phyloP scores from a whole-genome alignment of 352 stramenopile genomes.

The Salisapilia sapeloensis region DNA sequence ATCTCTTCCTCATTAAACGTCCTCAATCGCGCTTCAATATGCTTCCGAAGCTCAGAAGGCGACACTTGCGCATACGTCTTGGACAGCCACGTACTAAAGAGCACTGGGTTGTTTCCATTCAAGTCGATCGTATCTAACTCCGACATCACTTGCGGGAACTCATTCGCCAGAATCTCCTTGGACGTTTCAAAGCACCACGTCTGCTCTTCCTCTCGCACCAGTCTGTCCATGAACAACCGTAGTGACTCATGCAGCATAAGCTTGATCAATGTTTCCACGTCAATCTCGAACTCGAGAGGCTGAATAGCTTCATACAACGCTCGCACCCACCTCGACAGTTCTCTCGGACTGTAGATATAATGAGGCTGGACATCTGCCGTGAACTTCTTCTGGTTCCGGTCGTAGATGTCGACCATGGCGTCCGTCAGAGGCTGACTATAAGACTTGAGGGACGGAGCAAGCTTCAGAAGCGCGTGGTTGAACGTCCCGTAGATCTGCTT shows the following conservation, averaged over 20 bases:
- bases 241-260: slow-evolving; percentile 98
- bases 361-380: slow-evolving; percentile 89
- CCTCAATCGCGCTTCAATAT: slow-evolving; percentile 91
- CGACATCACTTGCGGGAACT: slow-evolving; percentile 71
- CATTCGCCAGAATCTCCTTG: slow-evolving; percentile 63
- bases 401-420: slow-evolving; percentile 99
- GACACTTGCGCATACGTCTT: slow-evolving; percentile 94
- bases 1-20: slow-evolving; percentile 99
- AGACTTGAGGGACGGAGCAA: slow-evolving; percentile 94
- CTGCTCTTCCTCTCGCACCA: slow-evolving; percentile 94
- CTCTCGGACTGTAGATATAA: slow-evolving; percentile 99
- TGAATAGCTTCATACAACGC: slow-evolving; percentile 97
- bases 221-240: slow-evolving; percentile 97
- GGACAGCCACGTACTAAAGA: slow-evolving; percentile 97
- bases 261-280: slow-evolving; percentile 92
- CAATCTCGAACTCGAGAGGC: slow-evolving; percentile 88
- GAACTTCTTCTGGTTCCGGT: slow-evolving; percentile 93
- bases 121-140: slow-evolving; percentile 55
- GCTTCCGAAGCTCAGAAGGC: slow-evolving; percentile 87
- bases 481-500: slow-evolving; percentile 99
- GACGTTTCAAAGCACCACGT: slow-evolving; percentile 90
- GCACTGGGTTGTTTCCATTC: slow-evolving; percentile 82
- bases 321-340: slow-evolving; percentile 98
- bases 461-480: slow-evolving; percentile 95
- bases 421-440: slow-evolving; percentile 94